Base-by-base conservation (phyloP, 2,329 filamentous ascomycete species). In the Hypoxylon sp. region DNA sequence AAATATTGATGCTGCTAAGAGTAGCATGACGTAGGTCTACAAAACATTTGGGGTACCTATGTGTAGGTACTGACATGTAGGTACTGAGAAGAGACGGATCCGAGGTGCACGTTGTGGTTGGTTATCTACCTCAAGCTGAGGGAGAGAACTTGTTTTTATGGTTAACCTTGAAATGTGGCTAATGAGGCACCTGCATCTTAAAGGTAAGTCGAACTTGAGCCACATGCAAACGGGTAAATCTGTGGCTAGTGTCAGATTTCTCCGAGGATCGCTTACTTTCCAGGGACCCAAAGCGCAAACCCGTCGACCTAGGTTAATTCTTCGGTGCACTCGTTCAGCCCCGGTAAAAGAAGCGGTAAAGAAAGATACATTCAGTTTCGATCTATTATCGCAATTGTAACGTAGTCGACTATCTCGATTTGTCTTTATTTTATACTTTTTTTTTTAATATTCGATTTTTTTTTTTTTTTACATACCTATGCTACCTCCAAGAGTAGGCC, bases 321-420 rank as follows among this genome's bases (percentile, higher is more conserved):
- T 14, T 6, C 4, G 5, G 5, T 14, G n/a, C 22, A 35, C 46
- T 58, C 24, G 37, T 53, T 29, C 52, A 47, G 37, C 61, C 53
- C 50, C 61, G 61, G 53, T 58, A 29, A 63, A 58, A 51, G 53
- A 11, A 51, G 46, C 46, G 52, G 59, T 44, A 63, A 44, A 63
- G 29, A 51, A 17, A n/a, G 39, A 61, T 24, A 31, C 17, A 53
- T n/a, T 11, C 13, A 6, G 33, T 50, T 50, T 9, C 29, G 47
- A 29, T 46, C 33, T 13, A n/a, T 47, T 57, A 22, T 60, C 19
- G 2, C 24, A 5, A 22, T 46, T 2, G 19, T 48, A 19, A 19
- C 6, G 22, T 44, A 8, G 19, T 44, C 39, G 31, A 13, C 44
- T 24, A 31, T 6, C 17, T 59, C 42, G 44, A n/a, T 19, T 22